Conservation (phyloP, 2,329 filamentous ascomycete genomes). For the Periconia sp. region DNA sequence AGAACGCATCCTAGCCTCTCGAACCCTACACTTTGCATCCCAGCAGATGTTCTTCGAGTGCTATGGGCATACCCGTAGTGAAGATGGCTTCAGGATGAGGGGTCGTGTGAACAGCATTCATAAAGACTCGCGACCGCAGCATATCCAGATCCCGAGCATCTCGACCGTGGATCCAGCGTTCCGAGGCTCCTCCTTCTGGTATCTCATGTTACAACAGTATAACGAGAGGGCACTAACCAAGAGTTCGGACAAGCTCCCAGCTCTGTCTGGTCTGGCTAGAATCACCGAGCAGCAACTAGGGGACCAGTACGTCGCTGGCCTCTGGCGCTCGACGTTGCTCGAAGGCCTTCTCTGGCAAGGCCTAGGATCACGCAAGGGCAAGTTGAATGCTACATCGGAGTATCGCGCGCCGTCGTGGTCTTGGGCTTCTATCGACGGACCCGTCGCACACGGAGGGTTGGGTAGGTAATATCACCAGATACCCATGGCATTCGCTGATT, state of each 20-base stretch:
- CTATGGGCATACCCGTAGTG: conserved; percentile 5
- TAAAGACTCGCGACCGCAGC: neutral
- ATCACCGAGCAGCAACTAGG: conserved; percentile 2
- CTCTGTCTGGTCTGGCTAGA: conserved; percentile 9
- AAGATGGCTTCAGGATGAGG: conserved; percentile 5
- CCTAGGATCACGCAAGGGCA: neutral
- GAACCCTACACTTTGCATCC: conserved; percentile 9
- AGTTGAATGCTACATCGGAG: neutral
- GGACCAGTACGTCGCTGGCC: conserved; percentile 11
- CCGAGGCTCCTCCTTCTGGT: conserved; percentile 7
- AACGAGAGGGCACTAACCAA: conserved; percentile 6
- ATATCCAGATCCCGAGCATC: neutral
- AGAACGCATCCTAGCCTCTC: conserved; percentile 15
- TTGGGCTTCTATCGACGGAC: conserved; percentile 8
- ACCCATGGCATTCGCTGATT: too few species aligned
- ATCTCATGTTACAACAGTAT: conserved; percentile 4
- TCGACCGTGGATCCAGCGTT: neutral
- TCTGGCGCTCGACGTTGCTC: conserved; percentile 11
- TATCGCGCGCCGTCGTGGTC: conserved; percentile 7
- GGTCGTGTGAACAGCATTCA: conserved; percentile 1
- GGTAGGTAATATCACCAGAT: too few species aligned
- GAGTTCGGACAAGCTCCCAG: conserved; percentile 12
- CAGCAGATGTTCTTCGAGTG: conserved; percentile 15
- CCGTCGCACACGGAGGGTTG: conserved; percentile 1
- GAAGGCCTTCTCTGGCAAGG: conserved; percentile 13